Conservation (phyloP, 345 rosid genomes). For the Turnera subulata region DNA sequence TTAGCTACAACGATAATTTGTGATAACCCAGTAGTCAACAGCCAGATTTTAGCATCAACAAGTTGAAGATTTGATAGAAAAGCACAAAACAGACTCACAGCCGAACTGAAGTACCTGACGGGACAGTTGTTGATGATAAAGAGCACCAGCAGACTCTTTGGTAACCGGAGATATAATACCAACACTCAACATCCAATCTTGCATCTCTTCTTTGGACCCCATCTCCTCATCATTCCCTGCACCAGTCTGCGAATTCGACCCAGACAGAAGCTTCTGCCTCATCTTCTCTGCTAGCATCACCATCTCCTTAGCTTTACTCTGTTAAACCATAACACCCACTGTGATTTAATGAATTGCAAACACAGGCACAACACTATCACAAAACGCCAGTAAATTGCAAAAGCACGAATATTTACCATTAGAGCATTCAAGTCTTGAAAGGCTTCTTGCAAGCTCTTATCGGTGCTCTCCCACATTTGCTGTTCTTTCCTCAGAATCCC, state of each 20-base stretch:
- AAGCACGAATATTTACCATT: constrained; percentile 45
- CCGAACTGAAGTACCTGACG: constrained; percentile 65
- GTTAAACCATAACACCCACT: too few species aligned
- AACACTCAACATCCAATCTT: constrained; percentile 90
- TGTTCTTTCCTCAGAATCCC: constrained; percentile 95
- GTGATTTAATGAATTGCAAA: too few species aligned
- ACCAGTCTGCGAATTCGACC: constrained; percentile 47
- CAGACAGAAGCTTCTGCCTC: constrained; percentile 85
- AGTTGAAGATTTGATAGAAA: neutral
- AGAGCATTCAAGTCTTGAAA: constrained; percentile 94
- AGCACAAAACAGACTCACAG: constrained; percentile 12
- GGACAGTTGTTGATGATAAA: constrained; percentile 84
- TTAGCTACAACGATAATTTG: too few species aligned
- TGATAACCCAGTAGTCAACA: too few species aligned
- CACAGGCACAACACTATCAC: too few species aligned
- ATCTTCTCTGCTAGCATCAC: constrained; percentile 86
- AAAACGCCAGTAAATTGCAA: neutral
- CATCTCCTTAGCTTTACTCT: constrained; percentile 96
- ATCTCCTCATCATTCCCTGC: constrained; percentile 66
- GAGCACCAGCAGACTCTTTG: constrained; percentile 90
- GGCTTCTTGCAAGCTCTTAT: constrained; percentile 92
- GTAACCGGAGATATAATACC: constrained; percentile 97
- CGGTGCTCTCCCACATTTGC: constrained; percentile 91
- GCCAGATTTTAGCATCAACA: too few species aligned
- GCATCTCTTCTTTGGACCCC: constrained; percentile 95